Evolutionary conservation across 257 asterid genomes (phyloP), one percentile per base, ranked within the genome.

Genomic region (Pogostemon cablin): DNA sequence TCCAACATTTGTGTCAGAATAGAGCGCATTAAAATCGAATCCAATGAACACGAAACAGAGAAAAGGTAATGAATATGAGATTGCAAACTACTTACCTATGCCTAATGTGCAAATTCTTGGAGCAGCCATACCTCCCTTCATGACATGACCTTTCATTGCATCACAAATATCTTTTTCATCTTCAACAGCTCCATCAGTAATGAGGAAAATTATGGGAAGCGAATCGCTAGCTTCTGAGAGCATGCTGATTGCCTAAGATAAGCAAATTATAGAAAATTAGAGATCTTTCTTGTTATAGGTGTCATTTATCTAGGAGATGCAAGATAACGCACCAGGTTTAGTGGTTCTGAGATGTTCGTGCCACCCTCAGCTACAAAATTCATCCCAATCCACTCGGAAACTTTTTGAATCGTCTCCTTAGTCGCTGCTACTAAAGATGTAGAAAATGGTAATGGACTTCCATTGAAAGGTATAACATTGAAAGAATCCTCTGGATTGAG

Each of bases 141-240:
- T 47, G 37, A 83, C 79, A 41, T 56, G 84, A 56, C 62, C 72
- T 50, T 67, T 80, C 82, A 92, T 54, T 58, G 80, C 74, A 74
- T 81, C 77, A 74, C 92, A 90, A 56, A 92, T 86, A 40, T 85
- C 88, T 70, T 81, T 84, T 71, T 90, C 98, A 81, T 90, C 92
- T 81, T 86, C 96, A 68, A 88, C 96, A 1, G 96, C 75, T 73
- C 98, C 98, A 81, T 92, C 98, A 2, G 98, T 92, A 15, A 90
- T 59, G 43, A 92, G 88, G 80, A 90, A 84, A 60, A 92, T 68
- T 25, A 83, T 61, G 70, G 96, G 83, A 80, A 84, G 80, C 57
- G 75, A 65, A 73, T 77, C 81, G 6, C 85, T 80, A 44, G 72
- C 49, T 73, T 78, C 74, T 3, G 96, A 75, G 79, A 90, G 58